Base-by-base conservation (phyloP, 192 early-diverging fungal genomes). In the Spinellus fusiger region DNA sequence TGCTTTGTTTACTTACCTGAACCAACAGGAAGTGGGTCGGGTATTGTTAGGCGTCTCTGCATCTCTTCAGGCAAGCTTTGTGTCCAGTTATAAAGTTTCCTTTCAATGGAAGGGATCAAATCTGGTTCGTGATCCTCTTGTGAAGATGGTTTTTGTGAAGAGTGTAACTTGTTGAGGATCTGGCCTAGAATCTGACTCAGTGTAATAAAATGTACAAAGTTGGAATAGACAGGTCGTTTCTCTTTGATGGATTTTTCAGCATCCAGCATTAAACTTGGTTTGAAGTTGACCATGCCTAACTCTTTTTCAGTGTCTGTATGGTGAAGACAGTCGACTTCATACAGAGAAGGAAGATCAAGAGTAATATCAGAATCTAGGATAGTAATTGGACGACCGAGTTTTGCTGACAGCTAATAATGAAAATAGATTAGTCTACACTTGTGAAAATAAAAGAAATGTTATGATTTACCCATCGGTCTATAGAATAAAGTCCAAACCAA, bases 401-500 rank as follows among this genome's bases (percentile, higher is more conserved):
- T 62, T 2, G 72, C 62, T 27, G 62, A 53, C 0, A 66, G 58
- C 65, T 68, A 33, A 10, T 49, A 0, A 31, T 62, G n/a, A n/a
- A n/a, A n/a, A n/a, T n/a, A n/a, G n/a, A n/a, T n/a, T n/a, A n/a
- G n/a, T n/a, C n/a, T n/a, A n/a, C n/a, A n/a, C n/a, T n/a, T n/a
- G n/a, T n/a, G n/a, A n/a, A n/a, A n/a, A n/a, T n/a, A n/a, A n/a
- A n/a, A n/a, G n/a, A n/a, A n/a, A n/a, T n/a, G n/a, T n/a, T 20
- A 22, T 20, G 18, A 0, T 34, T 29, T 56, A 66, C 69, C 78
- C 84, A 86, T 53, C 85, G 72, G 57, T 92, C 89, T 65, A 85
- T 76, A 1, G 85, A 56, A 51, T 86, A 89, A 64, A 75, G 78
- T 15, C 80, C 74, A 79, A 83, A 92, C 89, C 89, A 92, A 3